These are phyloP conservation scores for Paulownia fortunei DNA, from an alignment of 257 asterid species.

Conservation along the genomic window DNA sequence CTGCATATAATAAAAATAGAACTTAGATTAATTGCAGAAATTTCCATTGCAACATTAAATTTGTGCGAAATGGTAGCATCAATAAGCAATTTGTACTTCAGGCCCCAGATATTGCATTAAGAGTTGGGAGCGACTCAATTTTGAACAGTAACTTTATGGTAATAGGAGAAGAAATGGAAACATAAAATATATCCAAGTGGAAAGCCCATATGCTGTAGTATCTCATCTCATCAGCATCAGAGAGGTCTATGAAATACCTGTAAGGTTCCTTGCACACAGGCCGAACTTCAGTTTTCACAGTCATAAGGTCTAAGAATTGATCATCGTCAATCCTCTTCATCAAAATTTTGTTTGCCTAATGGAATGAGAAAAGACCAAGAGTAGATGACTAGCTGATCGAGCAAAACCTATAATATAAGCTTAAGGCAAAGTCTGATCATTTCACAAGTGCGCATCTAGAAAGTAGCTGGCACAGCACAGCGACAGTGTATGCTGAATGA, in stretches of 20 bases:
- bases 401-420: neutral
- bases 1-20: too few species aligned
- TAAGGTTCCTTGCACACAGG: constrained; percentile 89
- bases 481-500: constrained; percentile 1
- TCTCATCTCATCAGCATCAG: constrained; percentile 10
- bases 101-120: constrained; percentile 2
- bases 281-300: constrained; percentile 71
- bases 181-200: neutral
- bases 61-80: neutral
- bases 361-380: constrained; percentile 28
- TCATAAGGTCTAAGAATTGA: constrained; percentile 84
- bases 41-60: constrained; percentile 12
- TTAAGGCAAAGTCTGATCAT: neutral
- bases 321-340: constrained; percentile 84
- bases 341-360: constrained; percentile 76
- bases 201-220: neutral
- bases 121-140: neutral
- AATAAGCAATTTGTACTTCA: constrained; percentile 1
- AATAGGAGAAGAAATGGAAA: constrained; percentile 4
- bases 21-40: neutral
- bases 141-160: neutral
- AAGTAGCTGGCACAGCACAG: constrained; percentile 14
- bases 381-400: neutral
- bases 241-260: constrained; percentile 54
- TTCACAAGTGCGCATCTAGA: neutral